Evolutionary conservation across 257 asterid species (phyloP), one percentile per base, ranked within the genome.

Genomic region (Fraxinus pennsylvanica): DNA sequence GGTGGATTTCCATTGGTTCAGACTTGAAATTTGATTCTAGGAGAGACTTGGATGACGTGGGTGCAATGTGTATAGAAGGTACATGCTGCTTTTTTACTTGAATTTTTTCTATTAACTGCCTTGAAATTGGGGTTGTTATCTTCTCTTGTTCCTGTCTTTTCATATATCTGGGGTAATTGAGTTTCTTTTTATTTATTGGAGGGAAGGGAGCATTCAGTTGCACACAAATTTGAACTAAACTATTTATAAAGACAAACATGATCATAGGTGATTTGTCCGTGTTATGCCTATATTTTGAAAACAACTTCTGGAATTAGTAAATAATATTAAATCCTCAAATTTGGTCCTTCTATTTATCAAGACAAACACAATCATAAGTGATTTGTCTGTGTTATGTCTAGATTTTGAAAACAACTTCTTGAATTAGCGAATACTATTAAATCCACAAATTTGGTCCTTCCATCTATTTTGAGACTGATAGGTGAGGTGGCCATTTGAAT

Each of bases 1-100:
- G 99, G 93, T 96, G 99, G 99, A 92, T 96, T 82, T 93, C 99
- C 85, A 90, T 96, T 85, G 99, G 98, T 83, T 94, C 99, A 59
- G 99, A 96, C 91, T 87, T 96, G 91, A 90, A 90, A 88, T 94
- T 86, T 73, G 99, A 93, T 86, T 92, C 99, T 85, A 89, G 91
- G 84, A 87, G 99, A 83, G 99, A 96, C 85, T 86, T 96, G 87
- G 92, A 90, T 78, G 98, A 96, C 79, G 97, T 93, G 82, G 98
- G 99, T 43, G 98, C 99, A 9, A 74, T 79, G 50, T 84, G 95
- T 79, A 82, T 96, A 75, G 89, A 90, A 93, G 98, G 99, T 92
- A 81, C 75, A 78, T 85, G 45, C 74, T 77, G 72, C 19, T 43
- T 59, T 78, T 72, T 78, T 47, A 39, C 75, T 25, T 73, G 52